Percentiles rank a stretch among this genome's conserved stretches.
Conservation (phyloP, 2,329 filamentous ascomycete species). For the Atkinsonella hypoxylon region DNA sequence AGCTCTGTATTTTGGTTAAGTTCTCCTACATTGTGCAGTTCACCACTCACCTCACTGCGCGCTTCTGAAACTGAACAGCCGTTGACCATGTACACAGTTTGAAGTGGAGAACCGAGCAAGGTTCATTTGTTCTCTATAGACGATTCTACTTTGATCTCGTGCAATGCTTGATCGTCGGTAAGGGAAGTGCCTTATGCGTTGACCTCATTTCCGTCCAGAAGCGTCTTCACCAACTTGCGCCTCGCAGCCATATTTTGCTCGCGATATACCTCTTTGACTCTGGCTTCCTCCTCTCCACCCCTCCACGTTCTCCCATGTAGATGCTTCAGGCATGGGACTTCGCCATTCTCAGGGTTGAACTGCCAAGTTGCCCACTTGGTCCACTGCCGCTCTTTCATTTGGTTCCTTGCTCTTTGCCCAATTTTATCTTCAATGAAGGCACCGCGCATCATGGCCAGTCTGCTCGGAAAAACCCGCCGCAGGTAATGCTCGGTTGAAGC, state of each 20-base stretch:
- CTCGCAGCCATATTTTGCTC: slow-evolving; percentile 1
- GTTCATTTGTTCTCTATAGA: too few species aligned
- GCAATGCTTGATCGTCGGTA: too few species aligned
- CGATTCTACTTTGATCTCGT: too few species aligned
- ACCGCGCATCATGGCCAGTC: slow-evolving; percentile 36
- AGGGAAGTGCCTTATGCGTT: too few species aligned
- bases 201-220: neutral
- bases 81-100: too few species aligned
- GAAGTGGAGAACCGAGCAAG: too few species aligned
- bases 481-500: slow-evolving; percentile 38
- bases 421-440: slow-evolving; percentile 46
- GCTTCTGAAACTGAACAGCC: too few species aligned
- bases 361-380: slow-evolving; percentile 43
- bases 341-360: slow-evolving; percentile 37
- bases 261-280: neutral
- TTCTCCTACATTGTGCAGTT: too few species aligned
- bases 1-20: too few species aligned
- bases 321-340: slow-evolving; percentile 33
- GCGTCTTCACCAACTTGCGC: neutral
- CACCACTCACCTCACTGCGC: too few species aligned
- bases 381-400: slow-evolving; percentile 44
- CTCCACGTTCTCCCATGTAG: slow-evolving; percentile 39
- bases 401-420: slow-evolving; percentile 39
- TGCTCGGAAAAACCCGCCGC: slow-evolving; percentile 33
- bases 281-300: slow-evolving; percentile 17